Evolutionary conservation across 371 early-diverging fungal genomes (phyloP).

Genomic region (Mucor piriformis): DNA sequence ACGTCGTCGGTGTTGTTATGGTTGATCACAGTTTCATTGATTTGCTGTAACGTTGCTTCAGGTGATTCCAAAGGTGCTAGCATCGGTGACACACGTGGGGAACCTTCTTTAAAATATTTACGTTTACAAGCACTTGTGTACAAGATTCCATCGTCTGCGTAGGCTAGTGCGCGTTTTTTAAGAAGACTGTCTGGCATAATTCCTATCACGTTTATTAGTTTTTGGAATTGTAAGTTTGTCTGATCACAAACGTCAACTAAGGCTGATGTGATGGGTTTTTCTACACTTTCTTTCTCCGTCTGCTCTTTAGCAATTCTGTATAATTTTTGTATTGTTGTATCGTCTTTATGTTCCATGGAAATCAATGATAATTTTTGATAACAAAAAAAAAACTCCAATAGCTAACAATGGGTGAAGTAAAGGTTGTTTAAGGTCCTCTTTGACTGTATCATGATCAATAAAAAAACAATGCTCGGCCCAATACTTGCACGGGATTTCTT

Average conservation of each 20-base stretch:
- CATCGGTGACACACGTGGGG: constrained; percentile 10
- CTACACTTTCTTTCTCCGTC: constrained; percentile 4
- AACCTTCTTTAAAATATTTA: constrained; percentile 8
- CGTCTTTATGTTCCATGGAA: constrained; percentile 15
- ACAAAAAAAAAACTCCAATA: constrained; percentile 17
- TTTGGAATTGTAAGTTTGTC: constrained; percentile 10
- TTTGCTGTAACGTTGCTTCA: constrained; percentile 10
- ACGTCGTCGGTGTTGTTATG: constrained; percentile 13
- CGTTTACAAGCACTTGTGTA: constrained; percentile 11
- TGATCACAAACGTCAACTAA: constrained; percentile 2
- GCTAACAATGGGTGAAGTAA: constrained; percentile 6
- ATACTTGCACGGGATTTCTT: background rate
- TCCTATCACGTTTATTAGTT: constrained; percentile 6
- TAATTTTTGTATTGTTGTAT: constrained; percentile 19
- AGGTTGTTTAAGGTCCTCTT: background rate
- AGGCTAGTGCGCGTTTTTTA: constrained; percentile 1
- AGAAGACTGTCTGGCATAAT: constrained; percentile 11
- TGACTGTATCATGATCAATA: background rate
- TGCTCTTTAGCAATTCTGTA: constrained; percentile 24
- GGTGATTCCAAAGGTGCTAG: constrained; percentile 12
- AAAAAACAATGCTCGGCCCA: background rate
- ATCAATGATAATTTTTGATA: constrained; percentile 14
- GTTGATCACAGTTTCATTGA: constrained; percentile 3
- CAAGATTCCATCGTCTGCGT: constrained; percentile 5
- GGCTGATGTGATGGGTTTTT: constrained; percentile 2